Conservation (phyloP, 768 basidiomycete species). For the Leccinum barrowsii region DNA sequence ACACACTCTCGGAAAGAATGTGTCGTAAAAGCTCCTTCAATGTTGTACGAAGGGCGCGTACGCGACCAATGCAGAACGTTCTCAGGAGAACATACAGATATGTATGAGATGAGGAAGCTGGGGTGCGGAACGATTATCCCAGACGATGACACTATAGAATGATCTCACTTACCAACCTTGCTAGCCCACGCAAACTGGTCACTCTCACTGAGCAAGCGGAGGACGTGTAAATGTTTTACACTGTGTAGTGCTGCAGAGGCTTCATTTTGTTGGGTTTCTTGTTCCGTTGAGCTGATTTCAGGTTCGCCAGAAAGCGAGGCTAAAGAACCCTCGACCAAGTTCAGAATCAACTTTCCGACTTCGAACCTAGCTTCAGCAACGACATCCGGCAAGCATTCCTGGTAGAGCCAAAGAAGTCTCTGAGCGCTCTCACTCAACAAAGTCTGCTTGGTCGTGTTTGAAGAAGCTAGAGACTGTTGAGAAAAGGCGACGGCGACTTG, state of each 20-base stretch:
- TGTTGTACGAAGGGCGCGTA: constrained; percentile 50
- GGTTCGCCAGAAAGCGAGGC: constrained; percentile 13
- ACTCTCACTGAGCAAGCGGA: constrained; percentile 69
- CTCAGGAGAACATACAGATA: constrained; percentile 72
- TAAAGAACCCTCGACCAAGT: constrained; percentile 37
- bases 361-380: constrained; percentile 84
- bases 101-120: constrained; percentile 51
- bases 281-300: constrained; percentile 7
- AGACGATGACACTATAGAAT: not conserved
- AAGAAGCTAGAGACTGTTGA: constrained; percentile 42
- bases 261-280: constrained; percentile 10
- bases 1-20: constrained; percentile 64
- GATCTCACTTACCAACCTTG: constrained; percentile 55
- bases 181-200: constrained; percentile 78
- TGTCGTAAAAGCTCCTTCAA: constrained; percentile 54
- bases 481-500: constrained; percentile 82
- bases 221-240: constrained; percentile 71
- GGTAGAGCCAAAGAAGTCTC: constrained; percentile 82
- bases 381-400: constrained; percentile 66
- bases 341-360: constrained; percentile 69
- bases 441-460: constrained; percentile 43
- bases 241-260: constrained; percentile 39
- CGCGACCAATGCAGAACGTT: constrained; percentile 49
- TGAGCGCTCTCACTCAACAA: constrained; percentile 79
- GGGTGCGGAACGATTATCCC: not conserved